Conservation (phyloP, 2,329 filamentous ascomycete genomes). For the Venturia effusa region DNA sequence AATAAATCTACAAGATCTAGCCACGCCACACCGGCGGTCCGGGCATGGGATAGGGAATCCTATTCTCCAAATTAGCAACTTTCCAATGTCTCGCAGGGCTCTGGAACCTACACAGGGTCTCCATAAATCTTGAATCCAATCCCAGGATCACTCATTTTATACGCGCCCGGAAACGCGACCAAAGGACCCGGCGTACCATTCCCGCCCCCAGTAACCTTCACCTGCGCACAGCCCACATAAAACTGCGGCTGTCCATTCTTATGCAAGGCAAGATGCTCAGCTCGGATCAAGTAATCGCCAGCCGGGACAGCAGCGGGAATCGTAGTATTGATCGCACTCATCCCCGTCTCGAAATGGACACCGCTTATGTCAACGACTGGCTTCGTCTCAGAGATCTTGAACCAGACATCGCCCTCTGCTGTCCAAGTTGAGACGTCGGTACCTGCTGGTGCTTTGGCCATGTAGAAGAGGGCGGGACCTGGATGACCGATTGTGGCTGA, state of each 20-base stretch:
- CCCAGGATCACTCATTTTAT: constrained; percentile 23
- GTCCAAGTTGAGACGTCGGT: constrained; percentile 21
- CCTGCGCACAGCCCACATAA: constrained; percentile 36
- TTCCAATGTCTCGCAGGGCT: background rate
- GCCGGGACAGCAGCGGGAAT: constrained; percentile 30
- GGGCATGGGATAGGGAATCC: constrained; percentile 7
- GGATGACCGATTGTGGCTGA: constrained; percentile 8
- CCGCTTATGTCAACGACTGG: constrained; percentile 1
- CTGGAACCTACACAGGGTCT: background rate
- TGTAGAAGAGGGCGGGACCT: constrained; percentile 13
- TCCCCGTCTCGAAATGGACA: constrained; percentile 5
- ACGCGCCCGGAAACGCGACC: constrained; percentile 33
- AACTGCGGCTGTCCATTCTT: constrained; percentile 31
- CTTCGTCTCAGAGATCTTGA: constrained; percentile 22
- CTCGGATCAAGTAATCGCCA: constrained; percentile 35
- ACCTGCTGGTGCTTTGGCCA: constrained; percentile 25
- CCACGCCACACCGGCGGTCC: constrained; percentile 10
- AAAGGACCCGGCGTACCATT: constrained; percentile 26
- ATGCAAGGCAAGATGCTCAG: constrained; percentile 39
- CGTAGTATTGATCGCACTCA: constrained; percentile 17
- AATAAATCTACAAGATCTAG: background rate
- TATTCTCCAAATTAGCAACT: background rate
- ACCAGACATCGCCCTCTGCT: constrained; percentile 25
- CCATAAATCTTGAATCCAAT: constrained; percentile 24
- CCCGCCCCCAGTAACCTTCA: constrained; percentile 30